A percentile compares a stretch with the other conserved stretches of the same genome.
These are phyloP conservation scores for Termitomyces sp. DNA, from an alignment of 768 basidiomycete genomes.

Conservation along the genomic window DNA sequence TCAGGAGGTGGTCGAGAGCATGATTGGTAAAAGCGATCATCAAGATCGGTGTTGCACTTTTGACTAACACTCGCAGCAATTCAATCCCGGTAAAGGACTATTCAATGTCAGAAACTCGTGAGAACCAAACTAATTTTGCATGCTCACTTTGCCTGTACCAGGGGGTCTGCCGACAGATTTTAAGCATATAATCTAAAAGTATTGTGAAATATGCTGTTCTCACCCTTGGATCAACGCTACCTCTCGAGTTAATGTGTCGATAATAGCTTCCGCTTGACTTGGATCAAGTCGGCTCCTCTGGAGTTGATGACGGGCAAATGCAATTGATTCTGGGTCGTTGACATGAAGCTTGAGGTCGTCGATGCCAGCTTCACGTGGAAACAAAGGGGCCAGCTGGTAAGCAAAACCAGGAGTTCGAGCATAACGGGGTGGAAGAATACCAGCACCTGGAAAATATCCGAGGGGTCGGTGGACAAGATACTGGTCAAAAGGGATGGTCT, in stretches of 20 bases:
- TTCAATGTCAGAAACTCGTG: slow-evolving; percentile 1
- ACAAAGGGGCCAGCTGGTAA: slow-evolving; percentile 55
- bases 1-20: slow-evolving; percentile 71
- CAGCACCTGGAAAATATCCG: slow-evolving; percentile 27
- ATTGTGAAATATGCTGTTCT: neutral
- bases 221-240: slow-evolving; percentile 73
- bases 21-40: slow-evolving; percentile 73
- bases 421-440: slow-evolving; percentile 52
- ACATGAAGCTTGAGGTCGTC: slow-evolving; percentile 38
- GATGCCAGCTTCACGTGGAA: slow-evolving; percentile 36
- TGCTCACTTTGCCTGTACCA: slow-evolving; percentile 68
- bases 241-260: slow-evolving; percentile 58
- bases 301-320: slow-evolving; percentile 43
- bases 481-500: slow-evolving; percentile 53
- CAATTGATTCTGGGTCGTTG: slow-evolving; percentile 40
- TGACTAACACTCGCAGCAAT: slow-evolving; percentile 62
- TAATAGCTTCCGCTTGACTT: slow-evolving; percentile 68
- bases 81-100: slow-evolving; percentile 70
- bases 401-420: slow-evolving; percentile 49
- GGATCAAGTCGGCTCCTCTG: slow-evolving; percentile 56
- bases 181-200: neutral
- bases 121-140: neutral
- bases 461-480: slow-evolving; percentile 44
- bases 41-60: slow-evolving; percentile 45
- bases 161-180: slow-evolving; percentile 48